Conservation (phyloP, 352 stramenopile genomes). For the Phytophthora capsici region DNA sequence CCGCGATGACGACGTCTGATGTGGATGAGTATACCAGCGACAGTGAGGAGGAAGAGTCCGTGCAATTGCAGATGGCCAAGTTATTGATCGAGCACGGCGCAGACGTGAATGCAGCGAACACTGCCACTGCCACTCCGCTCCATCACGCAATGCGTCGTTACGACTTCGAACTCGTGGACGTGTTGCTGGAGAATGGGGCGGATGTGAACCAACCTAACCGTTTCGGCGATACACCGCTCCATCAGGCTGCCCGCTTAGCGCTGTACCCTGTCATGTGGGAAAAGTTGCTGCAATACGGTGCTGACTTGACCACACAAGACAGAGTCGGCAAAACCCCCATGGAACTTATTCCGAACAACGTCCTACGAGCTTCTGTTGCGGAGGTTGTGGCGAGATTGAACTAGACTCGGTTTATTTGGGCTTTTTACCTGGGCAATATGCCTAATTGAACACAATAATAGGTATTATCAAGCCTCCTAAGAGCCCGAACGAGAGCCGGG, state of each 20-base stretch:
- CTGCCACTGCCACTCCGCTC: constrained; percentile 23
- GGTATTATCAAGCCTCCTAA: too few species aligned
- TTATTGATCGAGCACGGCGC: constrained; percentile 36
- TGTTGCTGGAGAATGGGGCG: constrained; percentile 34
- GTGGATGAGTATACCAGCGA: constrained; percentile 36
- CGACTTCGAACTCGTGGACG: constrained; percentile 39
- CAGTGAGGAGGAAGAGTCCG: constrained; percentile 23
- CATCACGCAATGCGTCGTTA: constrained; percentile 43
- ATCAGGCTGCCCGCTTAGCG: constrained; percentile 37
- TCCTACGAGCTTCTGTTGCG: constrained; percentile 29
- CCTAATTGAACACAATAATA: neutral
- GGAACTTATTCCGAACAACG: constrained; percentile 39
- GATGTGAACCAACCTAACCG: constrained; percentile 39
- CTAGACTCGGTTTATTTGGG: neutral
- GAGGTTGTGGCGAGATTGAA: constrained; percentile 22
- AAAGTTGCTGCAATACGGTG: constrained; percentile 33
- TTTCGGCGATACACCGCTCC: constrained; percentile 43
- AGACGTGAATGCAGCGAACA: constrained; percentile 37
- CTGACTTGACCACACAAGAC: constrained; percentile 27
- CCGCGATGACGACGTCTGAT: constrained; percentile 35
- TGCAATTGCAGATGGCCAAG: constrained; percentile 32
- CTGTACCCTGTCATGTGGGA: constrained; percentile 39
- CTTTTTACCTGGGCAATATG: neutral
- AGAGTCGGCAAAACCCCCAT: constrained; percentile 33
- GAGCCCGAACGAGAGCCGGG: too few species aligned